A percentile compares a stretch with the other conserved stretches of the same genome.
phyloP scores from a whole-genome alignment of 768 basidiomycete genomes.

The Leccinum rimulosum region DNA sequence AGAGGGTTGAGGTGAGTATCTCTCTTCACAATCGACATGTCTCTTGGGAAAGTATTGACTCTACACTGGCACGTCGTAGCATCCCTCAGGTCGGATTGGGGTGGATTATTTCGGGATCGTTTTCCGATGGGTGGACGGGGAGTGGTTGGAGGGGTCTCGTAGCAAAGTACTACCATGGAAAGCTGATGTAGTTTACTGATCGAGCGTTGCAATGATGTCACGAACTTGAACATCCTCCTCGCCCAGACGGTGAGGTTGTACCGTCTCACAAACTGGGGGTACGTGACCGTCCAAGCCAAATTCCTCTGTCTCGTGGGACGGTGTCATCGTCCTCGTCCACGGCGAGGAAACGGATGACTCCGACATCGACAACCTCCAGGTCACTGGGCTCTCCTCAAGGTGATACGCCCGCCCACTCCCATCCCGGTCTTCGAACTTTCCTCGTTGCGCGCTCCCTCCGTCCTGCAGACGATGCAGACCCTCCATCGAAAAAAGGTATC shows the following conservation, averaged over 20 bases:
- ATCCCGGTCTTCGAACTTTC: conserved; percentile 52
- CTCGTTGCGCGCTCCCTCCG: conserved; percentile 35
- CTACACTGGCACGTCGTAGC: conserved; percentile 43
- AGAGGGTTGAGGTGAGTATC: background rate
- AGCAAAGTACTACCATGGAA: too few relatives aligned
- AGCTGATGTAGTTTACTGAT: too few relatives aligned
- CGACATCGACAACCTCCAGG: conserved; percentile 53
- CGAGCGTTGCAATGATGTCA: too few relatives aligned
- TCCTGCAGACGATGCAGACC: conserved; percentile 16
- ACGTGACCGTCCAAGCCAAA: conserved; percentile 76
- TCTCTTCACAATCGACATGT: conserved; percentile 33
- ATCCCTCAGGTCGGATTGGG: conserved; percentile 48
- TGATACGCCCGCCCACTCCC: conserved; percentile 59
- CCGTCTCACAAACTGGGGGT: conserved; percentile 33
- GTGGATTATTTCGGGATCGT: too few relatives aligned
- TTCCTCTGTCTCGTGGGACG: conserved; percentile 66
- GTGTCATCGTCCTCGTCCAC: conserved; percentile 66
- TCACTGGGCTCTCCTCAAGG: conserved; percentile 71
- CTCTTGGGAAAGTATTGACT: conserved; percentile 36
- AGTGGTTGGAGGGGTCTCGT: too few relatives aligned
- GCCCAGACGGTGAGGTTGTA: too few relatives aligned
- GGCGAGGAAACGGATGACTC: conserved; percentile 74
- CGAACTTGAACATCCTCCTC: too few relatives aligned
- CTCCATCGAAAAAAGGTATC: conserved; percentile 30
- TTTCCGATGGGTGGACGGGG: too few relatives aligned